Percentiles rank a stretch among this genome's conserved stretches.
phyloP scores from a whole-genome alignment of 192 early-diverging fungal genomes.

The Haplosporangium gracile region DNA sequence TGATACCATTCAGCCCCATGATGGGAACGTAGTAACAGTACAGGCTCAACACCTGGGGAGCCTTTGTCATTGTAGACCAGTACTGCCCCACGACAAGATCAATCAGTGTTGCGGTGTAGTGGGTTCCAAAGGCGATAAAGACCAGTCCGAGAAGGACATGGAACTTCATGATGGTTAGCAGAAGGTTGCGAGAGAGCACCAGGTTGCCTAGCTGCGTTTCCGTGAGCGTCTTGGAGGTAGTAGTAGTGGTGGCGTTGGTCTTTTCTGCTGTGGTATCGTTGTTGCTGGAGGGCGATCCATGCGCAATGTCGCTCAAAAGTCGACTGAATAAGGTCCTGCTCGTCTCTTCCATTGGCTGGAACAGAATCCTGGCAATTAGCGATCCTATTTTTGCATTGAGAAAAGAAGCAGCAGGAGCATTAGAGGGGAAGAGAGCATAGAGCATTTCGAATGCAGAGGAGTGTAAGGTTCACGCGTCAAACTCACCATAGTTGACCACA shows the following conservation, averaged over 20 bases:
- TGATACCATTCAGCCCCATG: constrained; percentile 96
- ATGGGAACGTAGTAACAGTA: constrained; percentile 95
- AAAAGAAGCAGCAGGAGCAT: neutral
- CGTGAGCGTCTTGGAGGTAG: neutral
- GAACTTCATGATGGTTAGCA: constrained; percentile 66
- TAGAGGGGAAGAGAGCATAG: neutral
- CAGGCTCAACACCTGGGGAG: constrained; percentile 70
- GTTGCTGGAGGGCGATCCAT: constrained; percentile 7
- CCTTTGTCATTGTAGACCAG: constrained; percentile 65
- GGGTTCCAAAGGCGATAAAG: constrained; percentile 87
- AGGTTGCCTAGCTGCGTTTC: constrained; percentile 33
- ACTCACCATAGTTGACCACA: constrained; percentile 85
- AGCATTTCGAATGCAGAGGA: neutral
- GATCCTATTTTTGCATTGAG: constrained; percentile 71
- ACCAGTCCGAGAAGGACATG: constrained; percentile 81
- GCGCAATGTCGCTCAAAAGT: constrained; percentile 57
- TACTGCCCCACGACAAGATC: constrained; percentile 68
- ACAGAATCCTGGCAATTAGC: constrained; percentile 88
- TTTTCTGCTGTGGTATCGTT: constrained; percentile 3
- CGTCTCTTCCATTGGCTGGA: constrained; percentile 95
- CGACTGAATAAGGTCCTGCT: constrained; percentile 88
- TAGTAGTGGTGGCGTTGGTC: neutral
- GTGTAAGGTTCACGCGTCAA: too few relatives aligned
- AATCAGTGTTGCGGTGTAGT: constrained; percentile 81
- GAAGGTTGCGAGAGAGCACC: constrained; percentile 45